phyloP scores from a whole-genome alignment of 306 rosid genomes.

The Quercus cerris region DNA sequence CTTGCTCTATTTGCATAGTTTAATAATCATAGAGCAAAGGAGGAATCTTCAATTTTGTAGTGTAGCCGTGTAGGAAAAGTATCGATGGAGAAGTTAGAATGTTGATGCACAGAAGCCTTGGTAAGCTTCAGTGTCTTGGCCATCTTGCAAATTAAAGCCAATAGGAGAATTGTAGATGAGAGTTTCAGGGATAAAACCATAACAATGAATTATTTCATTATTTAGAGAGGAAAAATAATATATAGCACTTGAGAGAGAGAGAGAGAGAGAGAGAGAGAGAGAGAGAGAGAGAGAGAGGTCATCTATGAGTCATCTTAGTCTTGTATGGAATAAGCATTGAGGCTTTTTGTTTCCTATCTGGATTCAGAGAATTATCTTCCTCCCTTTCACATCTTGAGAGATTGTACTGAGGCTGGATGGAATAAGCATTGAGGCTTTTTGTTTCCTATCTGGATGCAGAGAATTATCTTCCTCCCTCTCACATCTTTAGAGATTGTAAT shows the following conservation, averaged over 20 bases:
- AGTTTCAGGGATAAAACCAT: not conserved
- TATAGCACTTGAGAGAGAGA: not conserved
- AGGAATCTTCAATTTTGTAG: not conserved
- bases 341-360: too few species aligned
- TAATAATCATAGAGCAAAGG: not conserved
- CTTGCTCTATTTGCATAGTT: not conserved
- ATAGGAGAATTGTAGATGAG: not conserved
- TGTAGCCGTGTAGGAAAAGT: not conserved
- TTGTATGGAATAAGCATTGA: not conserved
- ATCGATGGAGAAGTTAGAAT: not conserved
- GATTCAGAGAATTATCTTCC: not conserved
- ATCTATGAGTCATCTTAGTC: not conserved
- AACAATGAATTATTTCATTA: not conserved
- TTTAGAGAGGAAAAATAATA: not conserved
- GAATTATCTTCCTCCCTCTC: not conserved
- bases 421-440: not conserved
- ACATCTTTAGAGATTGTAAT: not conserved
- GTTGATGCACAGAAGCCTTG: not conserved
- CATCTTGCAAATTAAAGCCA: not conserved
- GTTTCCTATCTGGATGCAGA: too few species aligned
- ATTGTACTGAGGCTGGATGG: not conserved
- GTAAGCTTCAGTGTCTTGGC: not conserved
- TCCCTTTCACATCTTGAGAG: not conserved
- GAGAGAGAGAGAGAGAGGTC: not conserved
- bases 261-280: not conserved